Base-by-base conservation (phyloP, 495 filamentous ascomycete genomes). In the Lindgomyces ingoldianus region DNA sequence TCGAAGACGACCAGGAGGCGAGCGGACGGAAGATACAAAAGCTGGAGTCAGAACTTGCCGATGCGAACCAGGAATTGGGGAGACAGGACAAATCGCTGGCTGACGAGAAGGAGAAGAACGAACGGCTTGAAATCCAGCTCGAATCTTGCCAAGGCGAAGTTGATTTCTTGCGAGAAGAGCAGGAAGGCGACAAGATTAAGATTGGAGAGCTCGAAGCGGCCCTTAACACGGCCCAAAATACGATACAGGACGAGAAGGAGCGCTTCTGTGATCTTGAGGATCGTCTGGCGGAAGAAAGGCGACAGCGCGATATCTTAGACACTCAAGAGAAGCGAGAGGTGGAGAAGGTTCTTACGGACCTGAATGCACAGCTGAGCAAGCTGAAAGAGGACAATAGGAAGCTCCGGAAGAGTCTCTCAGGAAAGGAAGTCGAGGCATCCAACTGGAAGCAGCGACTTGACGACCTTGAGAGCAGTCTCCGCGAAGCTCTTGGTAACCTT, bases 161-260 rank as follows among this genome's bases (percentile, higher is more conserved):
- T 73, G 85, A 89, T 0, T 98, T 98, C 84, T 73, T 98, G 25
- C 86, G 95, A 4, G 95, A 98, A 71, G 94, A 98, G 78, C 94
- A 98, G 79, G 94, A 98, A 74, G 87, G 84, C 36, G 95, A 98
- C 75, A 98, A 98, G 83, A 97, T 98, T 72, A 91, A 91, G 74
- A 98, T 98, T 67, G 91, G 94, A 21, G 90, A 97, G 67, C 79
- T 98, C 3, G 91, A 96, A 70, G 87, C 88, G 10, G 84, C 86
- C 22, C 78, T 96, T 14, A 89, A 90, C 73, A 87, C 84, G 36
- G 83, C 86, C 58, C 84, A 91, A 72, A 81, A 87, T 64, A 82
- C 78, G 30, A 77, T 96, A 27, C 81, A 86, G 41, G 92, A 91
- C 48, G 92, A 97, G 70, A 87, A 85, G 71, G 93, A 96, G 49